These are phyloP conservation scores for Entomophthora muscae DNA, from an alignment of 371 early-diverging fungal genomes.

Conservation along the genomic window DNA sequence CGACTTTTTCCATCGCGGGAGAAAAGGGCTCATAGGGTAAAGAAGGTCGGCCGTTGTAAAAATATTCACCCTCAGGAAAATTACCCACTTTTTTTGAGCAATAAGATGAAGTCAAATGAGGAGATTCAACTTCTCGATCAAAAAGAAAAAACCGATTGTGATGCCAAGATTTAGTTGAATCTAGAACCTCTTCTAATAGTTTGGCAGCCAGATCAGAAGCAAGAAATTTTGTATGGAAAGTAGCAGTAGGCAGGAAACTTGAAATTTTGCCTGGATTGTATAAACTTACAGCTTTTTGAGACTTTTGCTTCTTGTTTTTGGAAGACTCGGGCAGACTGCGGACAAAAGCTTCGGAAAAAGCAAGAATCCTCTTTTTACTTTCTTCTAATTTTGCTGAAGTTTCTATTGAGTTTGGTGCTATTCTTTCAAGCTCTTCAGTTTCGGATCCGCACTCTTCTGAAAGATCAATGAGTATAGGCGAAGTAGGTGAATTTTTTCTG, in stretches of 20 bases:
- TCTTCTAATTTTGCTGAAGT: background rate
- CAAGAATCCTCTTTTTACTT: background rate
- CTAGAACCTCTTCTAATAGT: background rate
- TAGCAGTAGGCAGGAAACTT: background rate
- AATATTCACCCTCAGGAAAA: background rate
- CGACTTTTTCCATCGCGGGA: background rate
- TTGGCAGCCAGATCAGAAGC: background rate
- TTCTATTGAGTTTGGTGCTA: background rate
- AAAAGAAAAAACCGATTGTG: background rate
- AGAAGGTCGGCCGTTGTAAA: background rate
- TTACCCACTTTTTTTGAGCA: background rate
- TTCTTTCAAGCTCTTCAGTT: background rate
- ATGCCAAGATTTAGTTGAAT: background rate
- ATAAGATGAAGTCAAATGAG: background rate
- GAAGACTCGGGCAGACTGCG: too few species aligned
- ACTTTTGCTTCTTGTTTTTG: background rate
- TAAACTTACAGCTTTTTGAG: background rate
- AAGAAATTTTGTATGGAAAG: background rate
- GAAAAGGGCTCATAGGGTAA: background rate
- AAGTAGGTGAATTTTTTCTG: background rate
- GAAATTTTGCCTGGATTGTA: background rate
- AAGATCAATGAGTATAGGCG: background rate
- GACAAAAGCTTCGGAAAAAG: background rate
- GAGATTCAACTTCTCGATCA: background rate
- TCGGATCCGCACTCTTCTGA: background rate